A percentile compares a stretch with the other conserved stretches of the same genome.
Evolutionary conservation across 495 filamentous ascomycete species (phyloP).

Genomic region (Podospora bellae-mahoneyi): DNA sequence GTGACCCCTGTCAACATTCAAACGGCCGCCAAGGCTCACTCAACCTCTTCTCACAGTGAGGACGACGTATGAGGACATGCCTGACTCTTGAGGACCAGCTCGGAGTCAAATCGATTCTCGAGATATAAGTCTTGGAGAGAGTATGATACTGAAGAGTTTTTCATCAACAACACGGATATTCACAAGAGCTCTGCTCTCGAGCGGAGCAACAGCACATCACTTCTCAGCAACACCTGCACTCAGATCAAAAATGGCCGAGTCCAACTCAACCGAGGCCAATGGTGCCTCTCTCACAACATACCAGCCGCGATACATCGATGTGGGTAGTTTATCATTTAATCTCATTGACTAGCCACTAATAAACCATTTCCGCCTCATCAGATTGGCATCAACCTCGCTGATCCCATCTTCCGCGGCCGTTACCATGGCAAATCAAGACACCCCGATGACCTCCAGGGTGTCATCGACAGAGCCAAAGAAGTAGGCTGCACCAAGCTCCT

Average conservation of each 20-base stretch:
- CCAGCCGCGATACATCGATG: slow-evolving; percentile 58
- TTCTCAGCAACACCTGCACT: neutral
- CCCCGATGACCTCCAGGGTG: slow-evolving; percentile 70
- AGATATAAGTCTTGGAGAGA: neutral
- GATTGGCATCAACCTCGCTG: slow-evolving; percentile 92
- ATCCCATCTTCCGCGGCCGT: slow-evolving; percentile 76
- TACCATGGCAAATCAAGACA: slow-evolving; percentile 83
- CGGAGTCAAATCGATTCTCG: slow-evolving; percentile 13
- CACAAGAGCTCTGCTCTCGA: slow-evolving; percentile 13
- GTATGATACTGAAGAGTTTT: slow-evolving; percentile 19
- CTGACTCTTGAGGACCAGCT: slow-evolving; percentile 15
- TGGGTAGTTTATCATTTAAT: slow-evolving; percentile 33
- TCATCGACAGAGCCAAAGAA: slow-evolving; percentile 69
- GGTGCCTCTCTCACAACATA: slow-evolving; percentile 27
- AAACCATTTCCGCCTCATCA: slow-evolving; percentile 19
- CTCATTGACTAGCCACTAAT: slow-evolving; percentile 8
- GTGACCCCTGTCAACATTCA: slow-evolving; percentile 1
- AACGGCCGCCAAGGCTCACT: slow-evolving; percentile 4
- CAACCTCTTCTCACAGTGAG: neutral
- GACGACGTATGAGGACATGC: slow-evolving; percentile 11
- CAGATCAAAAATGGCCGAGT: slow-evolving; percentile 20
- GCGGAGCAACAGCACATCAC: neutral
- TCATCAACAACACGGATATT: slow-evolving; percentile 12
- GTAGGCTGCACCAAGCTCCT: slow-evolving; percentile 85
- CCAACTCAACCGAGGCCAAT: slow-evolving; percentile 13